Conservation (phyloP, 371 early-diverging fungal species). For the Apophysomyces trapeziformis region DNA sequence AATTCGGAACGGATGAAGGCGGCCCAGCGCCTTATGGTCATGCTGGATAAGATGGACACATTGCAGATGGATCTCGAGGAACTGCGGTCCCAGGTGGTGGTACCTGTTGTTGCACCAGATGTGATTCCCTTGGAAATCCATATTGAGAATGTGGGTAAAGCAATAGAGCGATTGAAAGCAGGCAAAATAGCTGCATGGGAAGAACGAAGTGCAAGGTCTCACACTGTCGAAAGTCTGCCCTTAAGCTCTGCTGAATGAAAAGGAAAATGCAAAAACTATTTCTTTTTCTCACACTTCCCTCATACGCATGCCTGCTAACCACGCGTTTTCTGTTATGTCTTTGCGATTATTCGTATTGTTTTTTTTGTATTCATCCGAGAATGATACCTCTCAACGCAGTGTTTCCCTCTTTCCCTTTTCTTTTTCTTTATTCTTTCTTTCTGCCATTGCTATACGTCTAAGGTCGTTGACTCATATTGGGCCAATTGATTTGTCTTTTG, state of each 20-base stretch:
- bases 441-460: too few relatives aligned
- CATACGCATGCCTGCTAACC: too few relatives aligned
- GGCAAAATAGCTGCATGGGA: constrained; percentile 43
- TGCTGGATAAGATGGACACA: constrained; percentile 47
- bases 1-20: constrained; percentile 42
- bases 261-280: background rate
- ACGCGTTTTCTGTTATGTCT: too few relatives aligned
- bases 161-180: constrained; percentile 44
- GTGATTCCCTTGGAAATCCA: constrained; percentile 48
- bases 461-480: too few relatives aligned
- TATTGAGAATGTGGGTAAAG: constrained; percentile 52
- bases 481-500: too few relatives aligned
- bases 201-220: constrained; percentile 6
- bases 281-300: background rate
- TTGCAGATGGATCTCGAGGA: constrained; percentile 58
- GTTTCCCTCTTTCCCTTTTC: too few relatives aligned
- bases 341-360: too few relatives aligned
- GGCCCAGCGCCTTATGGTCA: constrained; percentile 33
- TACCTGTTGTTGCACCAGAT: constrained; percentile 44
- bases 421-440: too few relatives aligned
- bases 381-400: too few relatives aligned
- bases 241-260: background rate
- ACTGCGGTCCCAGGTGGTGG: constrained; percentile 45
- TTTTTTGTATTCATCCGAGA: too few relatives aligned
- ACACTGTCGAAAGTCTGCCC: background rate